A percentile compares a stretch with the other conserved stretches of the same genome.
Evolutionary conservation across 2,329 filamentous ascomycete species (phyloP).

Genomic region (Monosporascus cannonballus): DNA sequence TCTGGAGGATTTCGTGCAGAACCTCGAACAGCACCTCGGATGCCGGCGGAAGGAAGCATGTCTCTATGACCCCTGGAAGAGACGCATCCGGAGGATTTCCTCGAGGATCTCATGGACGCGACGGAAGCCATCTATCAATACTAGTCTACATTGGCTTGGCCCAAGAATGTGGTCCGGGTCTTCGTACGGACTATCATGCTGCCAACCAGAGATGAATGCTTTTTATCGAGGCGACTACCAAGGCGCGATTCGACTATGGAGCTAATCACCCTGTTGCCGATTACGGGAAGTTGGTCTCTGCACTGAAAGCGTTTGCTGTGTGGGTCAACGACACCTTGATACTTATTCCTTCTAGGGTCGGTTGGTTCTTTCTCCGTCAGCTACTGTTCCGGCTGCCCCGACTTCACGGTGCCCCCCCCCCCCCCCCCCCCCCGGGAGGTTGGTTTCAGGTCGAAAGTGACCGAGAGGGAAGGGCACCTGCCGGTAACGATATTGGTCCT

Average conservation of each 20-base stretch:
- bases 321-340: conserved; percentile 11
- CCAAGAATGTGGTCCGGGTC: conserved; percentile 2
- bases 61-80: conserved; percentile 10
- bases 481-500: conserved; percentile 11
- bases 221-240: conserved; percentile 11
- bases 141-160: conserved; percentile 7
- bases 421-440: conserved; percentile 11
- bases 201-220: conserved; percentile 1
- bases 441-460: conserved; percentile 8
- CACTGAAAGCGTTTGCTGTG: conserved; percentile 3
- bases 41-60: conserved; percentile 7
- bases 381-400: conserved; percentile 14
- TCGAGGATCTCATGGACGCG: conserved; percentile 6
- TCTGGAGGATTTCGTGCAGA: conserved; percentile 6
- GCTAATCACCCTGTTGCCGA: conserved; percentile 1
- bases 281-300: not conserved
- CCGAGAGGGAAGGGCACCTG: conserved; percentile 5
- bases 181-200: conserved; percentile 5
- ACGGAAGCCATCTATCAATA: conserved; percentile 11
- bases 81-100: conserved; percentile 1
- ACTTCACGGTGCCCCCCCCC: conserved; percentile 12
- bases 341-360: conserved; percentile 8
- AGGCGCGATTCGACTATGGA: conserved; percentile 9
- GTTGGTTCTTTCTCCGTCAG: conserved; percentile 12
- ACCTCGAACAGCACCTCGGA: conserved; percentile 4